phyloP scores from a whole-genome alignment of 2,329 filamentous ascomycete species.

The Phaeosphaeriaceae sp. region DNA sequence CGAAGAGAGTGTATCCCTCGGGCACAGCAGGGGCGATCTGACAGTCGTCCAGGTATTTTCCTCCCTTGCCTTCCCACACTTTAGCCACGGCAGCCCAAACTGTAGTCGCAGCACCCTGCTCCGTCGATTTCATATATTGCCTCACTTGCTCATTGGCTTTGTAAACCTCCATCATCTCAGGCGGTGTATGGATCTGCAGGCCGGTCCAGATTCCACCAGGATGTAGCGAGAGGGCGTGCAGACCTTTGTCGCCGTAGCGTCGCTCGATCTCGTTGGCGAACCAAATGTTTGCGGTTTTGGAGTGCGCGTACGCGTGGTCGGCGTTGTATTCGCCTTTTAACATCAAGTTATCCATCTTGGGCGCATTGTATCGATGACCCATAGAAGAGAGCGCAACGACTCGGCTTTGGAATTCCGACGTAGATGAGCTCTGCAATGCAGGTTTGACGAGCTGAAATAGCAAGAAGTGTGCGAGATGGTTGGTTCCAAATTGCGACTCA shows the following conservation, averaged over 20 bases:
- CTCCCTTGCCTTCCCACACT: slow-evolving; percentile 45
- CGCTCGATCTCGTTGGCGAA: slow-evolving; percentile 61
- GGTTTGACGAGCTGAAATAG: slow-evolving; percentile 60
- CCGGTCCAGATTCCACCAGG: slow-evolving; percentile 53
- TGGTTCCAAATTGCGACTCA: slow-evolving; percentile 61
- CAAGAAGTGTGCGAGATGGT: slow-evolving; percentile 63
- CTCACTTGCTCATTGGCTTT: slow-evolving; percentile 16
- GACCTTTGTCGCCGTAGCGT: slow-evolving; percentile 51
- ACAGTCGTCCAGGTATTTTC: slow-evolving; percentile 42
- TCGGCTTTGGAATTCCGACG: slow-evolving; percentile 49
- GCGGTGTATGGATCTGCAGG: slow-evolving; percentile 12
- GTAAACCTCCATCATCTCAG: slow-evolving; percentile 4
- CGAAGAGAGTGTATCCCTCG: slow-evolving; percentile 5
- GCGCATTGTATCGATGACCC: slow-evolving; percentile 9
- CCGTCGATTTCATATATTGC: slow-evolving; percentile 34
- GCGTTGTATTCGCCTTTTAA: slow-evolving; percentile 50
- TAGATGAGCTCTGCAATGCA: slow-evolving; percentile 50
- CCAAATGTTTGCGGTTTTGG: slow-evolving; percentile 61
- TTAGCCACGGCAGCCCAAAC: slow-evolving; percentile 45
- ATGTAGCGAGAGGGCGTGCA: slow-evolving; percentile 55
- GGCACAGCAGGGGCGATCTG: slow-evolving; percentile 17
- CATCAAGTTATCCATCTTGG: slow-evolving; percentile 47
- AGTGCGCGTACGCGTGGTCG: slow-evolving; percentile 54
- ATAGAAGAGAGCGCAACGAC: slow-evolving; percentile 56
- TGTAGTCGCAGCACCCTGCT: slow-evolving; percentile 51